A percentile compares a stretch with the other conserved stretches of the same genome.
phyloP scores from a whole-genome alignment of 441 rosid genomes.

The Hypseocharis bilobata region DNA sequence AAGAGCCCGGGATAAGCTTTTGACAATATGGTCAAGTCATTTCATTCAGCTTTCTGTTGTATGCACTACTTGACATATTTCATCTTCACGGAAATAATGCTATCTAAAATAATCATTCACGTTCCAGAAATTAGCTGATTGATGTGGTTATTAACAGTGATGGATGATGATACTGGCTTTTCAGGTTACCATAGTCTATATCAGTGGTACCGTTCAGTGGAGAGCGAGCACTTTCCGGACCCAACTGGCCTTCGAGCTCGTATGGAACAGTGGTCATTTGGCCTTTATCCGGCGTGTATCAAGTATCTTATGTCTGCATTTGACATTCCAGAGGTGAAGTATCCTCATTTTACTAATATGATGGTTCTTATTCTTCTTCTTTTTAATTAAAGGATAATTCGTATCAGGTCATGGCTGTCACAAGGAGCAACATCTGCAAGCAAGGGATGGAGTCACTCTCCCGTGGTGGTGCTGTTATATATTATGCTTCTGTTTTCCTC shows the following conservation, averaged over 20 bases:
- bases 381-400: slow-evolving; percentile 11
- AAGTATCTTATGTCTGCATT: slow-evolving; percentile 98
- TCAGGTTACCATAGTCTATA: slow-evolving; percentile 88
- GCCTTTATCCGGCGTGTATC: slow-evolving; percentile 95
- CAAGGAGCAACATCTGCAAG: slow-evolving; percentile 81
- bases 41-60: not conserved
- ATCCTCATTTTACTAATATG: slow-evolving; percentile 4
- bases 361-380: not conserved
- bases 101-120: not conserved
- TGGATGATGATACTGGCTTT: slow-evolving; percentile 13
- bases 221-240: slow-evolving; percentile 92
- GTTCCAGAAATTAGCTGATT: not conserved
- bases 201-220: slow-evolving; percentile 90
- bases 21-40: not conserved
- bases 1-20: not conserved
- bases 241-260: slow-evolving; percentile 96
- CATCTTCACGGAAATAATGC: not conserved
- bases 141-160: not conserved
- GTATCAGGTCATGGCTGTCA: slow-evolving; percentile 88
- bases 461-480: slow-evolving; percentile 75
- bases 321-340: slow-evolving; percentile 92
- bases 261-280: slow-evolving; percentile 93
- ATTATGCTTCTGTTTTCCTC: slow-evolving; percentile 88
- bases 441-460: slow-evolving; percentile 65
- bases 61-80: not conserved